Evolutionary conservation across 176 grass and related monocot genomes (phyloP).

Genomic region (Stipa capillata): DNA sequence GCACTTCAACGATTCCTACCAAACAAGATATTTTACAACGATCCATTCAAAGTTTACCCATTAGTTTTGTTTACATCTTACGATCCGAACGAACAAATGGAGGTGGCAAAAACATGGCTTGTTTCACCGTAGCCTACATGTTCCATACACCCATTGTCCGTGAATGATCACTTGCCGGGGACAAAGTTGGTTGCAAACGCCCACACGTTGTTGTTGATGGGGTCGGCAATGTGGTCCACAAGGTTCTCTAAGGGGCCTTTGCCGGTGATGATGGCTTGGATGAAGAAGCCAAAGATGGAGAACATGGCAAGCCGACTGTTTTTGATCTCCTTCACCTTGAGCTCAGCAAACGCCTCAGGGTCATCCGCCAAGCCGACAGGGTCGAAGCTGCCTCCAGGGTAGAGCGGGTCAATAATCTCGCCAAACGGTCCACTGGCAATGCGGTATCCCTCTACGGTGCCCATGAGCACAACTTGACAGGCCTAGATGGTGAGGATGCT

Average conservation of each 20-base stretch:
- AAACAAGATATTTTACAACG: not conserved
- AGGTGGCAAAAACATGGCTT: not conserved
- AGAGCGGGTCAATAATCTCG: conserved; percentile 18
- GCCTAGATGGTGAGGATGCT: conserved; percentile 70
- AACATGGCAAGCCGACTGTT: conserved; percentile 39
- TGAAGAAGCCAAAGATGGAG: conserved; percentile 41
- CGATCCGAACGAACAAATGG: not conserved
- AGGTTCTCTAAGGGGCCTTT: conserved; percentile 31
- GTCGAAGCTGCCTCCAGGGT: conserved; percentile 24
- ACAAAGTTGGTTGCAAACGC: conserved; percentile 34
- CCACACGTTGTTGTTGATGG: conserved; percentile 34
- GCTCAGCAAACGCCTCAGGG: conserved; percentile 23
- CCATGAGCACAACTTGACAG: conserved; percentile 29
- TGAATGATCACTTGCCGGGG: conserved; percentile 1
- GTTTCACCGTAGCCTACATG: not conserved
- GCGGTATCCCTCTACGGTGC: conserved; percentile 18
- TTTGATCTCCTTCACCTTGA: conserved; percentile 42
- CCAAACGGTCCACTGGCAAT: conserved; percentile 5
- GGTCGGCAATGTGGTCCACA: conserved; percentile 33
- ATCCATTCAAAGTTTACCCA: not conserved
- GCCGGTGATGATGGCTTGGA: conserved; percentile 36
- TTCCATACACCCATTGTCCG: not conserved
- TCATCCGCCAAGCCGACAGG: conserved; percentile 26
- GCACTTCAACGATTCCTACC: no score
- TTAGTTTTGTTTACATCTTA: not conserved